phyloP scores from a whole-genome alignment of 78 protist genomes.

The Dictyostelium citrinum region DNA sequence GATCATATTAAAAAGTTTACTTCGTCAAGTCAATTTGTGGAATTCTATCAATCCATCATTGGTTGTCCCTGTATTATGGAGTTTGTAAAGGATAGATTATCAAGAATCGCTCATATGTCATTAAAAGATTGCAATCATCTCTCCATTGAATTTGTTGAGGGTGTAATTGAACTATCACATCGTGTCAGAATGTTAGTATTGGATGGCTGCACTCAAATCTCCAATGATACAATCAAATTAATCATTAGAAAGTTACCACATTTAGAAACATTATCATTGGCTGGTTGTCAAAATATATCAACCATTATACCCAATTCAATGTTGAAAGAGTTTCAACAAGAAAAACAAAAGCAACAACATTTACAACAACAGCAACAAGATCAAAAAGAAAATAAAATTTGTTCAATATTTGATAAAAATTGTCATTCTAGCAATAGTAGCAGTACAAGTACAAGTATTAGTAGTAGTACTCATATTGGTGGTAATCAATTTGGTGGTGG shows the following conservation, averaged over 20 bases:
- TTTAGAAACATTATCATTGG: constrained; percentile 34
- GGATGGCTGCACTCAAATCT: constrained; percentile 68
- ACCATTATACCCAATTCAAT: constrained; percentile 40
- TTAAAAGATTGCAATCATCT: constrained; percentile 55
- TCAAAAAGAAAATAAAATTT: not conserved
- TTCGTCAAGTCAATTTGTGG: constrained; percentile 51
- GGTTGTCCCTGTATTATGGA: constrained; percentile 66
- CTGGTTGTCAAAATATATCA: constrained; percentile 23
- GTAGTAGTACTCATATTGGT: not conserved
- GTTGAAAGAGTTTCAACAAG: constrained; percentile 6
- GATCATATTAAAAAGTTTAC: constrained; percentile 66
- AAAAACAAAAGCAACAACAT: not conserved
- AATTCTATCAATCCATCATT: constrained; percentile 64
- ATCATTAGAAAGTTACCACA: constrained; percentile 34
- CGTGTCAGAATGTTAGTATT: constrained; percentile 60
- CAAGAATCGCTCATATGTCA: constrained; percentile 61
- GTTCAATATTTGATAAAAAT: not conserved
- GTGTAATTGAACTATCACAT: constrained; percentile 51
- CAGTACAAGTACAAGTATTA: not conserved
- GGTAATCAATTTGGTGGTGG: not conserved
- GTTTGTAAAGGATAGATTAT: constrained; percentile 42
- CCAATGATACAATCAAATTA: constrained; percentile 41
- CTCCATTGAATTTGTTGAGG: constrained; percentile 56
- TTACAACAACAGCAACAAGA: not conserved
- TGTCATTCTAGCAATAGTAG: not conserved